Conservation (phyloP, 768 basidiomycete species). For the Mycena polygramma region DNA sequence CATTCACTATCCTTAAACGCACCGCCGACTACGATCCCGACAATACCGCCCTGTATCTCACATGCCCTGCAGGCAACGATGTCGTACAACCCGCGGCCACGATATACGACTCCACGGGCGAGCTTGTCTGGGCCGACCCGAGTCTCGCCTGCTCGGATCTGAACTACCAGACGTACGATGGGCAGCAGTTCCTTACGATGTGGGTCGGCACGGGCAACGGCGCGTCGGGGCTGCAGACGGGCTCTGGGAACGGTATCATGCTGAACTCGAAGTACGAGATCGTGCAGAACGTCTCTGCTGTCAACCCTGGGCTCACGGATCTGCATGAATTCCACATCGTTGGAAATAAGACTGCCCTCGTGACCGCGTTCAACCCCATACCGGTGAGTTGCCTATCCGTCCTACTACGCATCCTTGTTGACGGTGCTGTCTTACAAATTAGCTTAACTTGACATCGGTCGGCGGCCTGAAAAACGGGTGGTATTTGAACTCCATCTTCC, state of each 20-base stretch:
- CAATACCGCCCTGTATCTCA: conserved; percentile 26
- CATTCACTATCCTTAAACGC: conserved; percentile 23
- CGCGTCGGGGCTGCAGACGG: conserved; percentile 15
- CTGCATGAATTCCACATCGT: conserved; percentile 28
- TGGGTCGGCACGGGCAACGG: conserved; percentile 25
- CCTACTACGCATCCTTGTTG: too few species aligned
- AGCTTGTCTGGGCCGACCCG: conserved; percentile 31
- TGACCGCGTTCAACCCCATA: conserved; percentile 25
- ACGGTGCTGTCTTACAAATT: too few species aligned
- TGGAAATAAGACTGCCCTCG: conserved; percentile 17
- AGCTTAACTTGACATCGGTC: conserved; percentile 17
- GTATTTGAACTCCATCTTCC: conserved; percentile 21
- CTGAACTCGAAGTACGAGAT: conserved; percentile 19
- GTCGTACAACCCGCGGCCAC: conserved; percentile 18
- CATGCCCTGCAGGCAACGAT: background rate
- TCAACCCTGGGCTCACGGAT: conserved; percentile 12
- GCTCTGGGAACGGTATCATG: conserved; percentile 10
- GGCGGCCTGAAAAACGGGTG: conserved; percentile 23
- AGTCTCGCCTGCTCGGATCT: conserved; percentile 11
- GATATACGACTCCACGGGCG: conserved; percentile 24
- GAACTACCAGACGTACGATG: conserved; percentile 22
- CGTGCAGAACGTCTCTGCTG: conserved; percentile 25
- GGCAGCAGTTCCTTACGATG: conserved; percentile 25
- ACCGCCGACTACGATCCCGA: conserved; percentile 22
- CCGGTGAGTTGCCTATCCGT: background rate